phyloP scores from a whole-genome alignment of 2,329 filamentous ascomycete genomes.

The Claviceps humidiphila region DNA sequence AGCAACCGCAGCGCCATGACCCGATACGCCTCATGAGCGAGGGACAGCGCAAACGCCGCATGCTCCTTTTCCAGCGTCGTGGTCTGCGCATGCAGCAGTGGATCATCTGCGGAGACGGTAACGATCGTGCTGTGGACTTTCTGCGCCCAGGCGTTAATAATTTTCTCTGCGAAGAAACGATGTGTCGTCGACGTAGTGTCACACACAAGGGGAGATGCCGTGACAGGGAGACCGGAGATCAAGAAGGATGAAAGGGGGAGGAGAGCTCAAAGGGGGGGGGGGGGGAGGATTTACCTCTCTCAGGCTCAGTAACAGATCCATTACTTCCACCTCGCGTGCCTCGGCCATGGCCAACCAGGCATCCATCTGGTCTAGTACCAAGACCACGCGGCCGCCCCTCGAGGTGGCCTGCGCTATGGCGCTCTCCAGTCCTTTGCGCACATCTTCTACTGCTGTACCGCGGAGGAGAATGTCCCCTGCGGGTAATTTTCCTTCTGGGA shows the following conservation, averaged over 20 bases:
- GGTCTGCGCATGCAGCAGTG: conserved; percentile 47
- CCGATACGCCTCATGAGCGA: conserved; percentile 63
- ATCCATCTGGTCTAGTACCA: conserved; percentile 56
- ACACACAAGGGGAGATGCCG: too few relatives aligned
- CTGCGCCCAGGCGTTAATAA: conserved; percentile 20
- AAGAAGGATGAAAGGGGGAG: not conserved
- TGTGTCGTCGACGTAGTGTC: too few relatives aligned
- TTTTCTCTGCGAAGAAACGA: too few relatives aligned
- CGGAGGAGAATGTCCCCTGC: conserved; percentile 15
- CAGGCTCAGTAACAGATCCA: conserved; percentile 43
- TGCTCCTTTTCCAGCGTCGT: conserved; percentile 59
- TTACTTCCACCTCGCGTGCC: conserved; percentile 32
- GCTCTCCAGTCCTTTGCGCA: conserved; percentile 26
- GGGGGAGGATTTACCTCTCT: conserved; percentile 42
- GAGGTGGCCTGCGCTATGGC: conserved; percentile 23
- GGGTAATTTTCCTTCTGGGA: not conserved
- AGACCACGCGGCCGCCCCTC: conserved; percentile 26
- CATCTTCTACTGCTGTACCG: conserved; percentile 19
- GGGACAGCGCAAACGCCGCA: conserved; percentile 53
- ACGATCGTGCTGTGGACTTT: conserved; percentile 53
- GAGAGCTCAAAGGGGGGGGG: not conserved
- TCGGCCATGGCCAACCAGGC: conserved; percentile 45
- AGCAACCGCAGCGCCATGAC: conserved; percentile 61
- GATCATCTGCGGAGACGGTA: conserved; percentile 57
- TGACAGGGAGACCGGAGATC: too few relatives aligned